A percentile compares a stretch with the other conserved stretches of the same genome.
Conservation (phyloP, 148 eudicot genomes). For the Persicaria tinctoria region DNA sequence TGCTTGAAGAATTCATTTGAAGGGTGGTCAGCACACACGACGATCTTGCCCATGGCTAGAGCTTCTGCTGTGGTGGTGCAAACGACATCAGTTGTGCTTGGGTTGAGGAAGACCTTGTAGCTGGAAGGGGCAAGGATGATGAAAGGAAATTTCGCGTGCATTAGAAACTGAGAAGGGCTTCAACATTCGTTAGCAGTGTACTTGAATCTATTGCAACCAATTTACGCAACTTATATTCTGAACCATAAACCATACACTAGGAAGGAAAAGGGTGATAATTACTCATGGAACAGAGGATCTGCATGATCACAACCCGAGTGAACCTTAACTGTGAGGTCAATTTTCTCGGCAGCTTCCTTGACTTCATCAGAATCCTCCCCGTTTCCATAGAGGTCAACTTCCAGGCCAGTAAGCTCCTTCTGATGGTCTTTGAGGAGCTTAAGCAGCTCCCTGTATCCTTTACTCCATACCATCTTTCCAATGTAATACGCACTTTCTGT, state of each 20-base stretch:
- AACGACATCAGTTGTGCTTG: constrained; percentile 97
- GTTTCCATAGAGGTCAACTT: constrained; percentile 73
- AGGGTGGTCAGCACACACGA: constrained; percentile 84
- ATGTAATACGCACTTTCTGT: constrained; percentile 82
- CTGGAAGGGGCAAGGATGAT: constrained; percentile 28
- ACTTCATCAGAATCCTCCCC: constrained; percentile 90
- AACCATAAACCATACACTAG: background rate
- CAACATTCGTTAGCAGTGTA: background rate
- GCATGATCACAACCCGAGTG: constrained; percentile 96
- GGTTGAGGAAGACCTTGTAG: constrained; percentile 87
- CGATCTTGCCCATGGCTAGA: constrained; percentile 92
- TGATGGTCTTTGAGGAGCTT: constrained; percentile 69
- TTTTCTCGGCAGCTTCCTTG: constrained; percentile 51
- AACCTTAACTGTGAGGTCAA: constrained; percentile 55
- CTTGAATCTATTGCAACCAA: background rate
- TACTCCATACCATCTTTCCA: constrained; percentile 95
- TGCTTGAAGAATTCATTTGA: constrained; percentile 94
- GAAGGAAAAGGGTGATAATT: constrained; percentile 22
- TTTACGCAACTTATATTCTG: background rate
- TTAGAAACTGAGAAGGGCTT: background rate
- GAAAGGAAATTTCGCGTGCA: background rate
- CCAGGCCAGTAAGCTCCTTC: constrained; percentile 58
- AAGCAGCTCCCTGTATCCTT: constrained; percentile 88
- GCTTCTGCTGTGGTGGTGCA: constrained; percentile 99
- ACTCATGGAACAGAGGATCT: constrained; percentile 91